Evolutionary conservation across 2,329 filamentous ascomycete species (phyloP), one percentile per base, ranked within the genome.

Genomic region (Ascochyta clinopodiicola): DNA sequence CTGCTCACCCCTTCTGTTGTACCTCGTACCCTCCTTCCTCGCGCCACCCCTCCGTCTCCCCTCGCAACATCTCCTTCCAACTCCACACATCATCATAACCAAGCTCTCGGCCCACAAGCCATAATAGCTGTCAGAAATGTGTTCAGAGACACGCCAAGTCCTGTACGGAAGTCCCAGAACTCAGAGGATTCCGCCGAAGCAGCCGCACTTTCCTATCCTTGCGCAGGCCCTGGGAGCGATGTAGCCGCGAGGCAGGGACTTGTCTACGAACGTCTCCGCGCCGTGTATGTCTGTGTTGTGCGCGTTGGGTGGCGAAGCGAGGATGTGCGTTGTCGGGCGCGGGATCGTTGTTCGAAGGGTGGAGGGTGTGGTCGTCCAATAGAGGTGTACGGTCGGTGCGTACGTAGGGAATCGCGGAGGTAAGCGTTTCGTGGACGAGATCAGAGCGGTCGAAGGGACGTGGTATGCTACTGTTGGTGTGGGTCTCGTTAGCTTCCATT

Each of bases 61-160:
- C 22, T 21, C 25, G 6, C 29, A 13, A 27, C 3, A 32, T 25
- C 12, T 1, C 15, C 15, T 4, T 8, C 27, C 35, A 42, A 3
- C 13, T 13, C 6, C 15, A 39, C 36, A 29, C 38, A 34, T 31
- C 40, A 52, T 61, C 55, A 61, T 21, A 59, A 53, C 15, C n/a
- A 61, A 47, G 49, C 51, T 61, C 36, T 48, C 44, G 49, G 49
- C 48, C 55, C 34, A 42, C 36, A 43, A 29, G 19, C 40, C 27
- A 37, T 34, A 32, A 15, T 19, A 29, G 17, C 8, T 42, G 29
- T 19, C 51, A 36, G 59, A 64, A 62, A 60, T 61, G 61, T 51
- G 61, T 63, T 32, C 61, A 62, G 61, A 44, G 9, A 47, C 59
- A 55, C 57, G 37, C 59, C 39, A 45, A 31, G 34, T n/a, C 38